Evolutionary conservation across 257 asterid species (phyloP).

Genomic region (Pogostemon cablin): DNA sequence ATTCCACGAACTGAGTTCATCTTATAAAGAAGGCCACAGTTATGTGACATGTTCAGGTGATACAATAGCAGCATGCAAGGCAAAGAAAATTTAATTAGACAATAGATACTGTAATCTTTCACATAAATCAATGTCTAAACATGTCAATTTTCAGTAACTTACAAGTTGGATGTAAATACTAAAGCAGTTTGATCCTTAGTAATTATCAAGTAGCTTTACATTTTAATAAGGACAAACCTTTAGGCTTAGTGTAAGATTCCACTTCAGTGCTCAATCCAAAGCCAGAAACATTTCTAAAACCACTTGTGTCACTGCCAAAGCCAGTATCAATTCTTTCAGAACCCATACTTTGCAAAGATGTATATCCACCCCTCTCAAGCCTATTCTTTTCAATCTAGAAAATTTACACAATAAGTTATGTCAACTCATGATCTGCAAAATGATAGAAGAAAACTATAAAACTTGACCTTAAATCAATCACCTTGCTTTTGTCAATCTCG

Average conservation of each 20-base stretch:
- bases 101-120: conserved; percentile 11
- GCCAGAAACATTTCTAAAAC: conserved; percentile 66
- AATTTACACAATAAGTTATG: conserved; percentile 16
- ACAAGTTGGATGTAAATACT: background rate
- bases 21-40: conserved; percentile 6
- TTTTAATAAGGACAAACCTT: conserved; percentile 48
- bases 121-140: background rate
- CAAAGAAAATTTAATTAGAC: background rate
- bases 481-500: conserved; percentile 98
- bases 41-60: background rate
- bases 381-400: conserved; percentile 76
- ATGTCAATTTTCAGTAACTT: background rate
- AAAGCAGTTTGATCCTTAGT: background rate
- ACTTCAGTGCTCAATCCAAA: conserved; percentile 68
- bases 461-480: conserved; percentile 32
- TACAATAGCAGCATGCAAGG: conserved; percentile 6
- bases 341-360: conserved; percentile 71
- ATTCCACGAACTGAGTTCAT: conserved; percentile 21
- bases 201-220: conserved; percentile 6
- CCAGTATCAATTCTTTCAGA: conserved; percentile 75
- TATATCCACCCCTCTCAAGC: conserved; percentile 73
- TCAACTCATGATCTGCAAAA: conserved; percentile 32
- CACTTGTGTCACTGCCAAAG: conserved; percentile 78
- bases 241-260: conserved; percentile 67
- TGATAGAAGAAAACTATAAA: conserved; percentile 23